Conservation (phyloP, 2,329 filamentous ascomycete species). For the Epichloe coenophiala region DNA sequence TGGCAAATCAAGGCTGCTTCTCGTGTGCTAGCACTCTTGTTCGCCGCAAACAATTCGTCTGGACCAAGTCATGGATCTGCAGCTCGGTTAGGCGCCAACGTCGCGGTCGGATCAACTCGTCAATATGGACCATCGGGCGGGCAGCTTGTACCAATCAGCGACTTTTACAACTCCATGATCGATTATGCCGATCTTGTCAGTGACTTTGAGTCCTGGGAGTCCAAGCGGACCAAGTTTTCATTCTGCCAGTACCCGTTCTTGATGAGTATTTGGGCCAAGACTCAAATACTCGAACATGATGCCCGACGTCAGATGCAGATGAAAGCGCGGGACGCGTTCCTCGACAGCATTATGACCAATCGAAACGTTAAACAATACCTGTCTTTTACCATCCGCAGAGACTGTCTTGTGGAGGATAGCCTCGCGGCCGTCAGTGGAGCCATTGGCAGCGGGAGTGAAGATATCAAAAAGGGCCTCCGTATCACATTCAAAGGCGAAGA, state of each 20-base stretch:
- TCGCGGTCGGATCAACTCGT: conserved; percentile 8
- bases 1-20: conserved; percentile 81
- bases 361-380: conserved; percentile 66
- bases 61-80: conserved; percentile 23
- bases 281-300: conserved; percentile 79
- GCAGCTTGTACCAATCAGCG: conserved; percentile 63
- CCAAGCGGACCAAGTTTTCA: conserved; percentile 57
- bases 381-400: conserved; percentile 61
- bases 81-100: conserved; percentile 5
- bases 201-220: conserved; percentile 84
- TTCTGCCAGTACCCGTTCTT: conserved; percentile 92
- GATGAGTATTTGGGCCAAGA: conserved; percentile 84
- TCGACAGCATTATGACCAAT: conserved; percentile 70
- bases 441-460: conserved; percentile 65
- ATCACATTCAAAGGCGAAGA: conserved; percentile 84
- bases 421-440: conserved; percentile 74
- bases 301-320: conserved; percentile 79
- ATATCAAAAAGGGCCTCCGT: conserved; percentile 78
- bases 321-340: conserved; percentile 80
- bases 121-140: conserved; percentile 28
- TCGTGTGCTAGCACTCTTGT: conserved; percentile 66
- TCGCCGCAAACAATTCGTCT: conserved; percentile 59
- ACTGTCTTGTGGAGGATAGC: conserved; percentile 82
- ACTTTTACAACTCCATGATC: conserved; percentile 78
- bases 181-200: conserved; percentile 75